A percentile compares a stretch with the other conserved stretches of the same genome.
phyloP scores from a whole-genome alignment of 2,329 filamentous ascomycete species.

The Monosporascus sp. region DNA sequence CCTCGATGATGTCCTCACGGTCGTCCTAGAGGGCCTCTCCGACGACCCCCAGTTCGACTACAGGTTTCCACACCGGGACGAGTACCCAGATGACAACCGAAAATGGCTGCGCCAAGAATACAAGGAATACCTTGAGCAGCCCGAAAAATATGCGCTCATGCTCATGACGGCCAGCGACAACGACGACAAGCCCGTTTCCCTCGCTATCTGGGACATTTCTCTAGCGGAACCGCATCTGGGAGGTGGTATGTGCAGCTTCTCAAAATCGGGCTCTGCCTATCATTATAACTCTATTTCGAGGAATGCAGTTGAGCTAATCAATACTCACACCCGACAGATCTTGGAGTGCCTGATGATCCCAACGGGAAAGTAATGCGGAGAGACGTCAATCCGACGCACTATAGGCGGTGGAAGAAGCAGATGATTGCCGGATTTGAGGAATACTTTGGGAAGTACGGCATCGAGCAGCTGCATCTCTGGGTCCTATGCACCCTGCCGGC shows the following conservation, averaged over 20 bases:
- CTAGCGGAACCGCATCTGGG: conserved; percentile 4
- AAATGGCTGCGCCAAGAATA: conserved; percentile 10
- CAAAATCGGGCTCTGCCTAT: neutral
- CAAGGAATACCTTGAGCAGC: conserved; percentile 9
- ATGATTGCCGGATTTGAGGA: conserved; percentile 3
- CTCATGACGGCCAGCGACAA: conserved; percentile 8
- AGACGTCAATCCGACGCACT: conserved; percentile 6
- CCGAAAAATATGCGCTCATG: conserved; percentile 11
- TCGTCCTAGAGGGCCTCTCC: conserved; percentile 7
- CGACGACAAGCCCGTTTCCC: conserved; percentile 6
- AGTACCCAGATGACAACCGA: conserved; percentile 8
- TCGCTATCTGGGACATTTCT: conserved; percentile 7
- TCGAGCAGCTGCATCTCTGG: conserved; percentile 7
- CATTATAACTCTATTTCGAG: neutral
- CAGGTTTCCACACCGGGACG: conserved; percentile 7
- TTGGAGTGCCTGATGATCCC: conserved; percentile 8
- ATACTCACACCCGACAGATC: conserved; percentile 2
- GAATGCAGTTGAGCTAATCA: neutral
- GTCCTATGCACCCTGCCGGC: conserved; percentile 6
- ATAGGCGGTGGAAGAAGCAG: conserved; percentile 5
- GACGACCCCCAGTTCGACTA: conserved; percentile 12
- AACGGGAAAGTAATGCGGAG: neutral
- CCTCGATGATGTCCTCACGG: conserved; percentile 8
- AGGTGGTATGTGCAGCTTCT: conserved; percentile 3
- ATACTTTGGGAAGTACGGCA: conserved; percentile 5